phyloP scores from a whole-genome alignment of 257 asterid genomes.

The Paulownia fortunei region DNA sequence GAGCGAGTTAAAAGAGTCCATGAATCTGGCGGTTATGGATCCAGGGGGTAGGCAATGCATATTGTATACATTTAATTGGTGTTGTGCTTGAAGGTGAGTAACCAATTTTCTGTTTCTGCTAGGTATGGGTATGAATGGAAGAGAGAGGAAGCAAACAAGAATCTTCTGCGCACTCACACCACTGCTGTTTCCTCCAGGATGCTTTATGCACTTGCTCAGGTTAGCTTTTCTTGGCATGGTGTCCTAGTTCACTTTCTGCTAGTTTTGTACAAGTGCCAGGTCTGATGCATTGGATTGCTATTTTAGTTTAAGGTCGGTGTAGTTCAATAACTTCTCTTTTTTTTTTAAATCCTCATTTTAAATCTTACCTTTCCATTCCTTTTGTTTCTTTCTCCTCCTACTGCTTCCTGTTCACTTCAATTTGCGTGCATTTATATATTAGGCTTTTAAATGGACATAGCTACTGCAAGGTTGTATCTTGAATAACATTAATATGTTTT shows the following conservation, averaged over 20 bases:
- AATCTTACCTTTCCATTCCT: background rate
- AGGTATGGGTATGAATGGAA: slow-evolving; percentile 96
- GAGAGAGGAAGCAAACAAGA: slow-evolving; percentile 95
- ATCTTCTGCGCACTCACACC: slow-evolving; percentile 96
- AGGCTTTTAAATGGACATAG: background rate
- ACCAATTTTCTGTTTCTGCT: slow-evolving; percentile 11
- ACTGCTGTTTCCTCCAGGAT: slow-evolving; percentile 98
- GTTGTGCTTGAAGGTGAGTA: slow-evolving; percentile 21
- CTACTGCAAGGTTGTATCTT: too few relatives aligned
- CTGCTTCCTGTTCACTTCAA: background rate
- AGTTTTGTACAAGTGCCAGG: background rate
- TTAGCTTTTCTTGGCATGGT: slow-evolving; percentile 31
- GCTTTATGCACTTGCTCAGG: slow-evolving; percentile 94
- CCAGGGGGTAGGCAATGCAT: slow-evolving; percentile 76
- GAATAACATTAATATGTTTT: background rate
- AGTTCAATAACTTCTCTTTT: background rate
- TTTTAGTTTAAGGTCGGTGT: background rate
- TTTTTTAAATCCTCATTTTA: background rate
- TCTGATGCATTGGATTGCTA: background rate
- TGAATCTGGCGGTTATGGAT: slow-evolving; percentile 92
- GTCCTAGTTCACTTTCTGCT: background rate
- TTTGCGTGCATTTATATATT: background rate
- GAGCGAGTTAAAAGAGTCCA: slow-evolving; percentile 85
- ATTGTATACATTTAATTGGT: slow-evolving; percentile 2
- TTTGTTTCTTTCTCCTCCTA: background rate